phyloP scores from a whole-genome alignment of 441 rosid genomes.

The Pelargonium cotyledonis region DNA sequence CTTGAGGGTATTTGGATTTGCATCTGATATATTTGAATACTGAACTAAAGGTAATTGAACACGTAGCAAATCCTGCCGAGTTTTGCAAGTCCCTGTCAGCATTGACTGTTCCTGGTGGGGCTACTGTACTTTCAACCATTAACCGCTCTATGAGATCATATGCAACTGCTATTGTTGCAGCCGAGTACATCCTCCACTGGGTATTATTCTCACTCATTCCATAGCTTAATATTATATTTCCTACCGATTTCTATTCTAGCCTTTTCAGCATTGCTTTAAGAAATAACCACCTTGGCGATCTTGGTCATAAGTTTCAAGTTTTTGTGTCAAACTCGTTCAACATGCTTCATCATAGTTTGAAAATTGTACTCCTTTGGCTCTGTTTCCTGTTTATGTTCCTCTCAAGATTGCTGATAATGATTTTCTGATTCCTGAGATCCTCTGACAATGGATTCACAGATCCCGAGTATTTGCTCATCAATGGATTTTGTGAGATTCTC shows the following conservation, averaged over 20 bases:
- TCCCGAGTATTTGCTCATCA: background rate
- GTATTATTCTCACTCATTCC: constrained; percentile 33
- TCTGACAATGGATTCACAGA: background rate
- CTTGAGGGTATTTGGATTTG: background rate
- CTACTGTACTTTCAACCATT: constrained; percentile 59
- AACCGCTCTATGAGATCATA: constrained; percentile 83
- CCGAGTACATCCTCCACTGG: constrained; percentile 87
- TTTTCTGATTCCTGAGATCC: background rate
- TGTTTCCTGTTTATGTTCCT: background rate
- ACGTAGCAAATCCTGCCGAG: constrained; percentile 81
- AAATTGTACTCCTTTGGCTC: background rate
- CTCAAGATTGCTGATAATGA: background rate
- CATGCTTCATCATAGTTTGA: background rate
- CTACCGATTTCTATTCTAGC: constrained; percentile 6
- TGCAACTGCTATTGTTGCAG: constrained; percentile 78
- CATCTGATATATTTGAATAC: constrained; percentile 15
- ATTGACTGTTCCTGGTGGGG: constrained; percentile 59
- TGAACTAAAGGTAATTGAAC: constrained; percentile 73
- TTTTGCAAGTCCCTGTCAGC: constrained; percentile 84
- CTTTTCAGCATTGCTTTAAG: background rate
- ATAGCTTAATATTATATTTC: background rate
- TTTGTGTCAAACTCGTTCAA: background rate
- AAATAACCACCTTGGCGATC: background rate
- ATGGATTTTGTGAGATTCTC: too few relatives aligned
- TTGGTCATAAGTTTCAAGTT: background rate